These are phyloP conservation scores for Trichoderma sp. DNA, from an alignment of 2,329 filamentous ascomycete genomes.

Conservation along the genomic window DNA sequence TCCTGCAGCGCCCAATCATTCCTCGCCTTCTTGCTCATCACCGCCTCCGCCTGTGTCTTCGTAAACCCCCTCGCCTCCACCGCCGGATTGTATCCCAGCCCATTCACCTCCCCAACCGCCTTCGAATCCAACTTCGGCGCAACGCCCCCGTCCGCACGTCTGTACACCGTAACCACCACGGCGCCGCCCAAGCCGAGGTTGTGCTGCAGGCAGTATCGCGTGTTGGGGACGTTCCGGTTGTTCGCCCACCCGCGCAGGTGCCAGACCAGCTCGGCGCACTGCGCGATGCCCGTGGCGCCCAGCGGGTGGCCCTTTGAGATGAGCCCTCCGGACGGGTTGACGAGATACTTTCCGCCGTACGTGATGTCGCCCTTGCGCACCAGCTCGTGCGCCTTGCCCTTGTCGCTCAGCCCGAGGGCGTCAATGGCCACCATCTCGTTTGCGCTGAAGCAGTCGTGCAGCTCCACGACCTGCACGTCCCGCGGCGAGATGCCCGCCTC, in stretches of 20 bases:
- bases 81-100: conserved; percentile 87
- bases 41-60: conserved; percentile 65
- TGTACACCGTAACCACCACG: conserved; percentile 86
- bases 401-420: conserved; percentile 73
- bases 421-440: conserved; percentile 94
- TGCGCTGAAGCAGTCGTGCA: conserved; percentile 95
- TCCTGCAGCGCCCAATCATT: conserved; percentile 79
- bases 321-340: conserved; percentile 91
- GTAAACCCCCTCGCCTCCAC: conserved; percentile 88
- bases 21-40: conserved; percentile 64
- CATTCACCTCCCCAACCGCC: conserved; percentile 63
- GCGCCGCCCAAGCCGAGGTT: conserved; percentile 91
- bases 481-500: conserved; percentile 68
- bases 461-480: conserved; percentile 81
- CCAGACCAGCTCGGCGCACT: conserved; percentile 94
- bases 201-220: conserved; percentile 78
- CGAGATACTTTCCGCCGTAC: conserved; percentile 77
- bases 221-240: conserved; percentile 70
- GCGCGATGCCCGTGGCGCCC: conserved; percentile 89
- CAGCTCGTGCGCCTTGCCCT: conserved; percentile 87
- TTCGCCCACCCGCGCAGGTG: conserved; percentile 95
- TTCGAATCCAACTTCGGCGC: conserved; percentile 60
- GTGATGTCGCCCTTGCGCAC: conserved; percentile 86
- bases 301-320: conserved; percentile 96
- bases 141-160: conserved; percentile 71